Conservation (phyloP, 2,329 filamentous ascomycete genomes). For the Trichoderma breve region DNA sequence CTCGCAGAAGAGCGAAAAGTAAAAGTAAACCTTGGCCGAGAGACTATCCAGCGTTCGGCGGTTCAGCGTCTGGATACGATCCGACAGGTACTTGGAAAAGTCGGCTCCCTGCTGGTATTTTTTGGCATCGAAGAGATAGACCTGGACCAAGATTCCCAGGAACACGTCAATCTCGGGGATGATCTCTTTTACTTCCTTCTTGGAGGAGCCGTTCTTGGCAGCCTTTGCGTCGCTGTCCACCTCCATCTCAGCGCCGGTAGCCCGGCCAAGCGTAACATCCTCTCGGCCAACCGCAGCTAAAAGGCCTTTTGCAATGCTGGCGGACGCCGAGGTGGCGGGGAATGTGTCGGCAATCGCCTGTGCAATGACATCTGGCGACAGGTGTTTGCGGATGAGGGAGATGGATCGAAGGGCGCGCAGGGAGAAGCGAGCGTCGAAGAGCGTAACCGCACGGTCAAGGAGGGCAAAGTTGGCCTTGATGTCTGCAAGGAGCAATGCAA, state of each 20-base stretch:
- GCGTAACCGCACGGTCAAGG: constrained; percentile 83
- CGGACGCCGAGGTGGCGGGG: constrained; percentile 58
- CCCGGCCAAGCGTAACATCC: constrained; percentile 59
- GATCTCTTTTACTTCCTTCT: constrained; percentile 71
- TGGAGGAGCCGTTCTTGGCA: constrained; percentile 50
- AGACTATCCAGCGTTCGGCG: constrained; percentile 91
- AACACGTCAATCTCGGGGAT: constrained; percentile 88
- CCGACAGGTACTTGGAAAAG: constrained; percentile 80
- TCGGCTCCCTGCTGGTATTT: constrained; percentile 75
- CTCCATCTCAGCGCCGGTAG: constrained; percentile 66
- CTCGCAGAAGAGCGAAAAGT: constrained; percentile 94
- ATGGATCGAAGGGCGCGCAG: constrained; percentile 92
- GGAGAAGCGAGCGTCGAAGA: constrained; percentile 94
- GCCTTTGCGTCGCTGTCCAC: constrained; percentile 61
- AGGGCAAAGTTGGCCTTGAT: constrained; percentile 93
- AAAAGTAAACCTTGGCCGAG: constrained; percentile 95
- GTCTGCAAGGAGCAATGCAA: constrained; percentile 54
- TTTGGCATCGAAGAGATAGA: constrained; percentile 84
- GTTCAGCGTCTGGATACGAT: constrained; percentile 85
- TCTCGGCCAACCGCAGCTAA: constrained; percentile 68
- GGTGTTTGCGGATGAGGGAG: constrained; percentile 88
- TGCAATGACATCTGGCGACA: constrained; percentile 77
- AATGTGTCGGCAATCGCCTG: constrained; percentile 82
- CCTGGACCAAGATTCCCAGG: constrained; percentile 80
- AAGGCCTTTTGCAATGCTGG: constrained; percentile 65